Percentiles rank a stretch among this genome's conserved stretches.
These are phyloP conservation scores for Beauveria bassiana DNA, from an alignment of 2,329 filamentous ascomycete species.

Conservation along the genomic window DNA sequence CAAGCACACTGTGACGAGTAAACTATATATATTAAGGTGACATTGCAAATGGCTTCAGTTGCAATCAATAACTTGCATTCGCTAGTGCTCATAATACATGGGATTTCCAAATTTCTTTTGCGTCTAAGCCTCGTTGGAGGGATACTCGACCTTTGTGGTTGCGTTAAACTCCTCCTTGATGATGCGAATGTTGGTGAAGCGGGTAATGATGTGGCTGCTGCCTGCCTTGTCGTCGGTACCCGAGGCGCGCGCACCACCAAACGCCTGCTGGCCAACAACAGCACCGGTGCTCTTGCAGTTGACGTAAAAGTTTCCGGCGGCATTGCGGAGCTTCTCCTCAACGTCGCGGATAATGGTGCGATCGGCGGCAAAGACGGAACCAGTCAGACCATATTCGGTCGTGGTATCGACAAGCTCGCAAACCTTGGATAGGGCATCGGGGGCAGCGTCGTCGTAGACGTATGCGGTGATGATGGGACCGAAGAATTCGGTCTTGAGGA, in stretches of 20 bases:
- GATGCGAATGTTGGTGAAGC: constrained; percentile 59
- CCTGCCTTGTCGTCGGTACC: constrained; percentile 71
- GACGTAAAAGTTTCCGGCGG: constrained; percentile 79
- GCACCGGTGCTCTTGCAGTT: constrained; percentile 76
- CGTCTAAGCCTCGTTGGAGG: constrained; percentile 57
- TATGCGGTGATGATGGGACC: constrained; percentile 68
- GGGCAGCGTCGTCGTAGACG: constrained; percentile 64
- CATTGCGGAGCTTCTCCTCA: constrained; percentile 62
- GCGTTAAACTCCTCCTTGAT: constrained; percentile 70
- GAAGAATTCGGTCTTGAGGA: constrained; percentile 74
- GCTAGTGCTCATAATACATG: constrained; percentile 10
- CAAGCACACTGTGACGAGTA: background rate
- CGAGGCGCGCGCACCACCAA: constrained; percentile 59
- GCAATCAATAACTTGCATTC: constrained; percentile 4
- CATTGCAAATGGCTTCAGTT: background rate
- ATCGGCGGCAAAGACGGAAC: constrained; percentile 66
- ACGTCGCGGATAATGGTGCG: constrained; percentile 57
- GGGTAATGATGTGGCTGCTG: constrained; percentile 52
- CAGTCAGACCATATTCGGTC: constrained; percentile 71
- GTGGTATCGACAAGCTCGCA: constrained; percentile 62
- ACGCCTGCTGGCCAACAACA: constrained; percentile 66
- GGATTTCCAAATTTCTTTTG: background rate
- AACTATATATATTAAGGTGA: background rate
- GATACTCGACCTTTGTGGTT: constrained; percentile 57
- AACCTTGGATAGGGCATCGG: constrained; percentile 47